These are phyloP conservation scores for Quercus ilex DNA, from an alignment of 306 rosid genomes.

Conservation along the genomic window DNA sequence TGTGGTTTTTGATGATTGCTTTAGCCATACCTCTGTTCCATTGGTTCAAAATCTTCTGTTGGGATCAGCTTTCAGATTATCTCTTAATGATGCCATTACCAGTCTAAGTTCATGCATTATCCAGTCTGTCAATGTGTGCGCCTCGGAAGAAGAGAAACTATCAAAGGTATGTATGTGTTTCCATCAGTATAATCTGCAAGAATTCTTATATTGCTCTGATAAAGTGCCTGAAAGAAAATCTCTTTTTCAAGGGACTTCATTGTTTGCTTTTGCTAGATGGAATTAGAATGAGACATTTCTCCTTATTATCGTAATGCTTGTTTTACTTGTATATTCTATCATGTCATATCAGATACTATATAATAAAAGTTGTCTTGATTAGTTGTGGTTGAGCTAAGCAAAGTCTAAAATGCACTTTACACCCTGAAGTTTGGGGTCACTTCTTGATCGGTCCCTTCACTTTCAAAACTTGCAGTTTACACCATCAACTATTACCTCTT, in stretches of 20 bases:
- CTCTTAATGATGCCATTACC: constrained; percentile 43
- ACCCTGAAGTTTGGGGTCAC: too few species aligned
- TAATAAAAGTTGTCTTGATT: too few species aligned
- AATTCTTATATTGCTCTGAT: not conserved
- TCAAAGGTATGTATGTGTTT: constrained; percentile 39
- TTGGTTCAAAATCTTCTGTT: constrained; percentile 49
- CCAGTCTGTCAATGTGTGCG: constrained; percentile 48
- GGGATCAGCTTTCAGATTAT: constrained; percentile 59
- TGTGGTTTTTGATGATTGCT: constrained; percentile 66
- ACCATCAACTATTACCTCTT: too few species aligned
- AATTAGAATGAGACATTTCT: not conserved
- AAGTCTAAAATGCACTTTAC: too few species aligned
- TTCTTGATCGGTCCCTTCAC: too few species aligned
- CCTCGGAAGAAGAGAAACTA: constrained; percentile 41
- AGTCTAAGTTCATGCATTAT: constrained; percentile 71
- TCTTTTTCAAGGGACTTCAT: not conserved
- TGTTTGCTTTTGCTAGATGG: not conserved
- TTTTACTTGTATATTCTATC: not conserved
- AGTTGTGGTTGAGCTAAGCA: too few species aligned
- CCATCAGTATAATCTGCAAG: not conserved
- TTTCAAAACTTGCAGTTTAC: too few species aligned
- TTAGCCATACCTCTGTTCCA: constrained; percentile 35
- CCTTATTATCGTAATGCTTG: not conserved
- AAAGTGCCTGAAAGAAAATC: not conserved
- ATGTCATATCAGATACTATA: too few species aligned